phyloP scores from a whole-genome alignment of 1,284 basidiomycete genomes.

The Malassezia furfur region DNA sequence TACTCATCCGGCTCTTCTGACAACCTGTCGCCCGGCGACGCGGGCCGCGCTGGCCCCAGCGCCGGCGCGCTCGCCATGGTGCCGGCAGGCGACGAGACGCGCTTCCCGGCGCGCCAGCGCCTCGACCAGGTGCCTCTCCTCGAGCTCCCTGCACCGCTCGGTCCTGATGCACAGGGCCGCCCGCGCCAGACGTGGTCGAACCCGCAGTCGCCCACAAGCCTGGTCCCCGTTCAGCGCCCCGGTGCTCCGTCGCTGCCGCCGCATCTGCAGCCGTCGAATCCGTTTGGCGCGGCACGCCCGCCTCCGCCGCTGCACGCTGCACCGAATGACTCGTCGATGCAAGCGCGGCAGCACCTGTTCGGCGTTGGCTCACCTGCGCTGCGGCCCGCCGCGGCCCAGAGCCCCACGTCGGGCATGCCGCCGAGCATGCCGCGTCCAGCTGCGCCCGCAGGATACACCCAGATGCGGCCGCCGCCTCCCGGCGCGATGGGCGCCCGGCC shows the following conservation, averaged over 20 bases:
- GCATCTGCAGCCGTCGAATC: neutral
- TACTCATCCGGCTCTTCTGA: constrained; percentile 22
- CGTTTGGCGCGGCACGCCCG: neutral
- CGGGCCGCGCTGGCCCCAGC: neutral
- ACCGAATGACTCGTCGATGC: neutral
- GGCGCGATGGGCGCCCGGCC: constrained; percentile 16
- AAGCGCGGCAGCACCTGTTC: constrained; percentile 17
- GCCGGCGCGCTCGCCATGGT: constrained; percentile 10
- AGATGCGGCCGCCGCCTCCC: constrained; percentile 16
- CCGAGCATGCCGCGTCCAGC: neutral
- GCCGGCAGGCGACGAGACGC: neutral
- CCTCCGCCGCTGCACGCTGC: neutral
- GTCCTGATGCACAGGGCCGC: constrained; percentile 21
- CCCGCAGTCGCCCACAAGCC: neutral
- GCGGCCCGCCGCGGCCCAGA: constrained; percentile 1
- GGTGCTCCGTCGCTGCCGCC: neutral
- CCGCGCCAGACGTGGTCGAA: neutral
- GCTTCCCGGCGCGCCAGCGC: constrained; percentile 21
- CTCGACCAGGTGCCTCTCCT: constrained; percentile 42
- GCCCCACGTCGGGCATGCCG: neutral
- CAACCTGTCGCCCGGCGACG: constrained; percentile 10
- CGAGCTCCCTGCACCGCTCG: constrained; percentile 45
- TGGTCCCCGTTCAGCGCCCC: neutral
- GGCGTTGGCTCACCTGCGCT: constrained; percentile 2
- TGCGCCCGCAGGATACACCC: neutral